phyloP scores from a whole-genome alignment of 371 early-diverging fungal species.

The Lichtheimia hyalospora region DNA sequence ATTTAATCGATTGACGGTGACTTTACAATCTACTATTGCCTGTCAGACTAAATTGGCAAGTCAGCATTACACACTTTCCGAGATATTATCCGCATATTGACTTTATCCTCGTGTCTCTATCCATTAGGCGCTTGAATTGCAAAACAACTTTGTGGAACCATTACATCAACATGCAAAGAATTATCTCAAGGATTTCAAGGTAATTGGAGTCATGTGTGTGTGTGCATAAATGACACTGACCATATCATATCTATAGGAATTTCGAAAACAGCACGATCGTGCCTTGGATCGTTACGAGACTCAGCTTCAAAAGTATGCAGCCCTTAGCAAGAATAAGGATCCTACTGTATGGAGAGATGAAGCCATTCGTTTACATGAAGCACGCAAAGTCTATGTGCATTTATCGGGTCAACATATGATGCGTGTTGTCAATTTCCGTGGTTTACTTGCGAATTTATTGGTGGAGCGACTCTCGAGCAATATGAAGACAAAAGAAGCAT shows the following conservation, averaged over 20 bases:
- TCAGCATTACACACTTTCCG: slow-evolving; percentile 1
- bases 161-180: slow-evolving; percentile 58
- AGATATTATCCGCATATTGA: no score
- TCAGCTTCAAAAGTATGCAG: slow-evolving; percentile 57
- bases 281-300: slow-evolving; percentile 63
- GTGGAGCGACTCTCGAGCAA: slow-evolving; percentile 31
- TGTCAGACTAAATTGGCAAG: slow-evolving; percentile 52
- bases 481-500: slow-evolving; percentile 20
- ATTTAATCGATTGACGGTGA: slow-evolving; percentile 40
- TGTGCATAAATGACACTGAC: background rate
- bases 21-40: slow-evolving; percentile 47
- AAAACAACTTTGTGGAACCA: slow-evolving; percentile 52
- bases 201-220: background rate
- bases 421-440: slow-evolving; percentile 35
- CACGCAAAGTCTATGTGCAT: slow-evolving; percentile 62
- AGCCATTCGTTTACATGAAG: slow-evolving; percentile 61
- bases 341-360: slow-evolving; percentile 61
- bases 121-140: slow-evolving; percentile 46
- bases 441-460: slow-evolving; percentile 29
- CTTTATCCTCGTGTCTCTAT: background rate
- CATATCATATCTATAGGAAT: slow-evolving; percentile 28
- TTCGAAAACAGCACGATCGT: slow-evolving; percentile 56
- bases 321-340: slow-evolving; percentile 59
- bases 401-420: slow-evolving; percentile 44
- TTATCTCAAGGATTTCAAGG: slow-evolving; percentile 62